A percentile compares a stretch with the other conserved stretches of the same genome.
Evolutionary conservation across 176 grass and related monocot species (phyloP).

Genomic region (Stipa capillata): DNA sequence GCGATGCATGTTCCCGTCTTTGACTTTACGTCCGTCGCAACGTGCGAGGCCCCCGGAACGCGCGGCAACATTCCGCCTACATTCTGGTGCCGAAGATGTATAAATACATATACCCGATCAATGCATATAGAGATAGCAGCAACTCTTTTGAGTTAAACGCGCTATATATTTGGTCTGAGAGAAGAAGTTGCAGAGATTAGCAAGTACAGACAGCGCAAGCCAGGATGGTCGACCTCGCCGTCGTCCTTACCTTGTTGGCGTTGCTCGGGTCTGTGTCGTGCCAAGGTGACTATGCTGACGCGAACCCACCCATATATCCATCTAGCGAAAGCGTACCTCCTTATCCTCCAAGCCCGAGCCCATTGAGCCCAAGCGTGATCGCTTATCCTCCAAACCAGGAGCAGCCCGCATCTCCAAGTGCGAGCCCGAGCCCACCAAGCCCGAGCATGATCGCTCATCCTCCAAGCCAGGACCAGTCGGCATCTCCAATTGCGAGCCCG

Average conservation of each 20-base stretch:
- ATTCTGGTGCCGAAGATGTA: not conserved
- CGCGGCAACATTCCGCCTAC: not conserved
- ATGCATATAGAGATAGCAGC: not conserved
- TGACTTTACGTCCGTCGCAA: not conserved
- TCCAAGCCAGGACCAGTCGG: not conserved
- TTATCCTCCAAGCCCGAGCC: not conserved
- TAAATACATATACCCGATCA: too few relatives aligned
- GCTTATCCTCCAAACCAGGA: not conserved
- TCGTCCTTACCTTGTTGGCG: not conserved
- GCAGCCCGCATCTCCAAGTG: too few relatives aligned
- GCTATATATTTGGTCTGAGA: not conserved
- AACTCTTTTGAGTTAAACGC: not conserved
- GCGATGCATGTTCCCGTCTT: not conserved
- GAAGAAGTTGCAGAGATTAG: not conserved
- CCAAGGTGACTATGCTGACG: not conserved
- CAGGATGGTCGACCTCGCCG: constrained; percentile 9
- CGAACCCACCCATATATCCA: not conserved
- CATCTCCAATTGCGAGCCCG: not conserved
- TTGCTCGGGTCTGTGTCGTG: constrained; percentile 5
- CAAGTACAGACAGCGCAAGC: not conserved
- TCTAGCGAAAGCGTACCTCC: too few relatives aligned
- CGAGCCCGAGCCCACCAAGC: not conserved
- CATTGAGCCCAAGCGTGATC: not conserved
- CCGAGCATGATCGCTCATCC: not conserved
- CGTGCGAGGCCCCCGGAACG: not conserved